Evolutionary conservation across 2,329 filamentous ascomycete genomes (phyloP).

Genomic region (Xylariaceae sp.): DNA sequence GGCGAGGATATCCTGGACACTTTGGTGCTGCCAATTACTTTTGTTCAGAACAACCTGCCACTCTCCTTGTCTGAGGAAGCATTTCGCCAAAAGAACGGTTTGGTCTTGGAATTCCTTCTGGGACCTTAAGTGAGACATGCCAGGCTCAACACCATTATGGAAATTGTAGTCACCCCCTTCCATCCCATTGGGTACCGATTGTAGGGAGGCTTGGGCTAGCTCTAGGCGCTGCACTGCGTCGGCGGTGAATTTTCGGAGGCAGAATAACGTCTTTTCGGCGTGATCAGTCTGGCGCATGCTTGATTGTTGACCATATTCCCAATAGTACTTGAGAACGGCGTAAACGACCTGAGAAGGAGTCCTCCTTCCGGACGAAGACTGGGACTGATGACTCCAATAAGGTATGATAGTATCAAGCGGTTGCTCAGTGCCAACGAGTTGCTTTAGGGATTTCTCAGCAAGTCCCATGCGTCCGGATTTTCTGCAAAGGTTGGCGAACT

Average conservation of each 20-base stretch:
- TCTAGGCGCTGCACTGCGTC: conserved; percentile 53
- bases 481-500: conserved; percentile 95
- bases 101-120: conserved; percentile 54
- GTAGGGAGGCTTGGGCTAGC: conserved; percentile 42
- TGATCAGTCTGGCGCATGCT: conserved; percentile 38
- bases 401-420: conserved; percentile 57
- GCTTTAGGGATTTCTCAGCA: conserved; percentile 89
- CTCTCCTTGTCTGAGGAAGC: conserved; percentile 91
- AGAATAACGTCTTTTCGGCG: conserved; percentile 52
- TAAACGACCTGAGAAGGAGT: conserved; percentile 79
- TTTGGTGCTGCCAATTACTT: conserved; percentile 81
- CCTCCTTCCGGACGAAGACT: conserved; percentile 37
- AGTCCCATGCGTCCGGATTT: conserved; percentile 93
- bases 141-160: conserved; percentile 41
- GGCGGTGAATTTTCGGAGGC: conserved; percentile 55
- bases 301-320: conserved; percentile 71
- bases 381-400: conserved; percentile 46
- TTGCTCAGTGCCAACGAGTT: conserved; percentile 70
- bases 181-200: conserved; percentile 44
- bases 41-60: conserved; percentile 86
- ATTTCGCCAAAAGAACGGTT: conserved; percentile 78
- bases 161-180: conserved; percentile 46
- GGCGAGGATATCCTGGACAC: conserved; percentile 81
- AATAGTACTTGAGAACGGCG: conserved; percentile 95
- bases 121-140: conserved; percentile 43